Percentiles rank a stretch among this genome's conserved stretches.
Conservation (phyloP, 2,329 filamentous ascomycete genomes). For the Aspergillus hortae region DNA sequence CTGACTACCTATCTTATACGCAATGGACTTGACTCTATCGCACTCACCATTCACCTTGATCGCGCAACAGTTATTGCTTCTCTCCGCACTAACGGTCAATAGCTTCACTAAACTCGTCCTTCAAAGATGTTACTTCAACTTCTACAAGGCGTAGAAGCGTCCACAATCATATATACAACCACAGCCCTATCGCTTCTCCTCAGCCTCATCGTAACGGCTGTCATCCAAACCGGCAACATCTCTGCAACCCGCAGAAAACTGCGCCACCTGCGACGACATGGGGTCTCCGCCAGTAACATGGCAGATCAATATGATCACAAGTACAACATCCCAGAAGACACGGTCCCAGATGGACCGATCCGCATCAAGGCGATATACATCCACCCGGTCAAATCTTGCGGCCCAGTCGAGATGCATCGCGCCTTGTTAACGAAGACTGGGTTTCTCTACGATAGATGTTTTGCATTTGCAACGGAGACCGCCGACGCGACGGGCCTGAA, state of each 20-base stretch:
- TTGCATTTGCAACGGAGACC: slow-evolving; percentile 14
- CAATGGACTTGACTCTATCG: too few relatives aligned
- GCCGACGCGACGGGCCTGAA: not conserved
- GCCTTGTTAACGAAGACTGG: slow-evolving; percentile 19
- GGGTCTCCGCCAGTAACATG: slow-evolving; percentile 1
- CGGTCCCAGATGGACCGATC: not conserved
- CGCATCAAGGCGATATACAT: slow-evolving; percentile 19
- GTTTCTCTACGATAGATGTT: slow-evolving; percentile 20
- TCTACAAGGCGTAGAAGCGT: too few relatives aligned
- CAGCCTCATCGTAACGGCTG: not conserved
- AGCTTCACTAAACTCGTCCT: too few relatives aligned
- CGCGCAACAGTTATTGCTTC: too few relatives aligned
- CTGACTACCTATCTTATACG: too few relatives aligned
- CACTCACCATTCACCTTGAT: too few relatives aligned
- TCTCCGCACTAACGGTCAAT: too few relatives aligned
- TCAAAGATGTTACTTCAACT: too few relatives aligned
- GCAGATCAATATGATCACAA: slow-evolving; percentile 1
- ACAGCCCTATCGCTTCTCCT: not conserved
- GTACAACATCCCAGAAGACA: not conserved
- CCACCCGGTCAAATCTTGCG: slow-evolving; percentile 21
- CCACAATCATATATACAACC: too few relatives aligned
- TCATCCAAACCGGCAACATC: not conserved
- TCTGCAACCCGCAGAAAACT: not conserved
- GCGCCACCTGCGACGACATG: not conserved
- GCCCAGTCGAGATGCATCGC: slow-evolving; percentile 14